Percentiles rank a stretch among this genome's conserved stretches.
Conservation (phyloP, 345 rosid species). For the Pistacia vera region DNA sequence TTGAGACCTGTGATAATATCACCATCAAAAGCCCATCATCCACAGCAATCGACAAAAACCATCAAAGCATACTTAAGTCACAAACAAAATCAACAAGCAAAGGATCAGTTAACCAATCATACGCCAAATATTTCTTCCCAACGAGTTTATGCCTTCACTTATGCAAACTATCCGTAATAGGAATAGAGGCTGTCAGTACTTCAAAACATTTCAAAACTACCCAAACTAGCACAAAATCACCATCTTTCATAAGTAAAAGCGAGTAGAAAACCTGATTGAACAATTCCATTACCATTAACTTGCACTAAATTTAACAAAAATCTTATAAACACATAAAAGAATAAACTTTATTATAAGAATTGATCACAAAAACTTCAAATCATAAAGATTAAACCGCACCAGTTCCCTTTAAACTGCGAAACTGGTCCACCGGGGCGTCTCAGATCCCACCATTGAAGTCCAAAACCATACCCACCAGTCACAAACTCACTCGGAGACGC, state of each 20-base stretch:
- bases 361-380: neutral
- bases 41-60: too few relatives aligned
- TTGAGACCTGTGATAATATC: slow-evolving; percentile 55
- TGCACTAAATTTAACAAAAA: neutral
- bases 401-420: slow-evolving; percentile 71
- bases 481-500: slow-evolving; percentile 85
- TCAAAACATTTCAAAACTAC: neutral
- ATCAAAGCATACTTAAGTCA: neutral
- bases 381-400: slow-evolving; percentile 41
- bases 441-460: slow-evolving; percentile 91
- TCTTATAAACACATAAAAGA: too few relatives aligned
- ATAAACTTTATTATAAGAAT: neutral
- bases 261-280: neutral
- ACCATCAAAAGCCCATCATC: neutral
- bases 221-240: neutral
- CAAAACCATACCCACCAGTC: slow-evolving; percentile 84
- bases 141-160: too few relatives aligned
- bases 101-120: neutral
- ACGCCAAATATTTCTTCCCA: neutral
- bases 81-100: neutral
- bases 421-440: slow-evolving; percentile 74
- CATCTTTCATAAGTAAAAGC: neutral
- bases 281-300: neutral
- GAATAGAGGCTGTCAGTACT: too few relatives aligned
- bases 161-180: too few relatives aligned